These are phyloP conservation scores for Fusarium keratoplasticum DNA, from an alignment of 2,329 filamentous ascomycete genomes.

Conservation along the genomic window DNA sequence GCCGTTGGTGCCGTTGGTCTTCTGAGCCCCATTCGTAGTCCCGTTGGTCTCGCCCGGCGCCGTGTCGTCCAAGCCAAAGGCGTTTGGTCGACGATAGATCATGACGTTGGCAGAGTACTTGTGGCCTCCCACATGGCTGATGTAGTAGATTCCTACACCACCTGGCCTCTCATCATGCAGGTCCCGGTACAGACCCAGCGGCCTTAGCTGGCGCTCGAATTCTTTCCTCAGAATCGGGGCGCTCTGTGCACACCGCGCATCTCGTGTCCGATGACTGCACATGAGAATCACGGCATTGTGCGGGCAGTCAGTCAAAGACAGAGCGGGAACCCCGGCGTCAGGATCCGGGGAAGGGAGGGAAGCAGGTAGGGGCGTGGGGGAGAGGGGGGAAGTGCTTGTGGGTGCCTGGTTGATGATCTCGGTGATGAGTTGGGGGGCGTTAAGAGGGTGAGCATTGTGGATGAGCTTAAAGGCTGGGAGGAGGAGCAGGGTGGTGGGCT, in stretches of 20 bases:
- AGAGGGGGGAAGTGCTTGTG: conserved; percentile 77
- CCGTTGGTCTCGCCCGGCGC: conserved; percentile 4
- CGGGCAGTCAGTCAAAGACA: conserved; percentile 69
- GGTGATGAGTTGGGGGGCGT: conserved; percentile 77
- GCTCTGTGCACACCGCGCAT: conserved; percentile 93
- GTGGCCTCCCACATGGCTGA: conserved; percentile 95
- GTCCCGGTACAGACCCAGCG: conserved; percentile 86
- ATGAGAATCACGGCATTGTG: conserved; percentile 90
- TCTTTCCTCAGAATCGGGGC: conserved; percentile 90
- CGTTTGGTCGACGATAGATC: conserved; percentile 78
- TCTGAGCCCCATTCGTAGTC: conserved; percentile 19
- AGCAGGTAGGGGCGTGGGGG: conserved; percentile 52
- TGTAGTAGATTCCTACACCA: conserved; percentile 95
- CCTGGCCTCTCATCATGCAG: conserved; percentile 89
- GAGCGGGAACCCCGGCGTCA: conserved; percentile 43
- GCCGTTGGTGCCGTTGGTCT: conserved; percentile 40
- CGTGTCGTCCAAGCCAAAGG: conserved; percentile 64
- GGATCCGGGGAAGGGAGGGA: conserved; percentile 46
- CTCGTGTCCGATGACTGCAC: conserved; percentile 94
- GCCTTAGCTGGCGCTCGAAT: conserved; percentile 88
- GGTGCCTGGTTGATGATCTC: conserved; percentile 77
- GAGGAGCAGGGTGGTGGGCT: conserved; percentile 83
- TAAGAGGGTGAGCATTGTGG: conserved; percentile 83
- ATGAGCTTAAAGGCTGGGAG: conserved; percentile 87
- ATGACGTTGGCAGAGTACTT: conserved; percentile 97